phyloP scores from a whole-genome alignment of 2,329 filamentous ascomycete genomes.

The Penicillium sp. region DNA sequence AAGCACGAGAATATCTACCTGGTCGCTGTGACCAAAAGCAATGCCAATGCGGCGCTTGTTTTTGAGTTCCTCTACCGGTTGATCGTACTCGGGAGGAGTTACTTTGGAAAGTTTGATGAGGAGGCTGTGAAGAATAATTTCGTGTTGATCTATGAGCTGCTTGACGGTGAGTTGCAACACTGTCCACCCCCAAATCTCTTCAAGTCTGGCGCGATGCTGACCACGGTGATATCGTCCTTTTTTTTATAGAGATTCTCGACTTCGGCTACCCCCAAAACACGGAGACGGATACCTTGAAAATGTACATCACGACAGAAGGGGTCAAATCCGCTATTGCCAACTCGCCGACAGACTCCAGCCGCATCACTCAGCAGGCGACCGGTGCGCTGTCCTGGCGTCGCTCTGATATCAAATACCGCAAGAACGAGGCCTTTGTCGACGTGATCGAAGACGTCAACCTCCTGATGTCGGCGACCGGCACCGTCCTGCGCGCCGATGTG shows the following conservation, averaged over 20 bases:
- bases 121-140: constrained; percentile 99
- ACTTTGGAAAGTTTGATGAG: constrained; percentile 99
- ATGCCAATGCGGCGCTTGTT: constrained; percentile 95
- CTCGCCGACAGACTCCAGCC: constrained; percentile 81
- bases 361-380: constrained; percentile 99
- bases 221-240: not conserved
- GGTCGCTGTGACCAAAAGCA: constrained; percentile 97
- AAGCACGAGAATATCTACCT: constrained; percentile 99
- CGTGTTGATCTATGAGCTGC: constrained; percentile 93
- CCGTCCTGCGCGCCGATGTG: constrained; percentile 91
- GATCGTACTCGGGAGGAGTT: constrained; percentile 86
- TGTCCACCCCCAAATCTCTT: not conserved
- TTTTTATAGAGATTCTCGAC: constrained; percentile 81
- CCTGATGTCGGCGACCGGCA: constrained; percentile 96
- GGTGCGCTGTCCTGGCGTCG: constrained; percentile 96
- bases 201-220: not conserved
- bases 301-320: constrained; percentile 99
- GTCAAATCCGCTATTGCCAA: constrained; percentile 79
- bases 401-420: constrained; percentile 97
- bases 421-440: constrained; percentile 99
- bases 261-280: constrained; percentile 99
- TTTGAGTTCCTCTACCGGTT: constrained; percentile 97
- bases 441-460: constrained; percentile 99
- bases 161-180: constrained; percentile 69
- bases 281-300: constrained; percentile 97